phyloP scores from a whole-genome alignment of 441 rosid genomes.

The Erodium texanum region DNA sequence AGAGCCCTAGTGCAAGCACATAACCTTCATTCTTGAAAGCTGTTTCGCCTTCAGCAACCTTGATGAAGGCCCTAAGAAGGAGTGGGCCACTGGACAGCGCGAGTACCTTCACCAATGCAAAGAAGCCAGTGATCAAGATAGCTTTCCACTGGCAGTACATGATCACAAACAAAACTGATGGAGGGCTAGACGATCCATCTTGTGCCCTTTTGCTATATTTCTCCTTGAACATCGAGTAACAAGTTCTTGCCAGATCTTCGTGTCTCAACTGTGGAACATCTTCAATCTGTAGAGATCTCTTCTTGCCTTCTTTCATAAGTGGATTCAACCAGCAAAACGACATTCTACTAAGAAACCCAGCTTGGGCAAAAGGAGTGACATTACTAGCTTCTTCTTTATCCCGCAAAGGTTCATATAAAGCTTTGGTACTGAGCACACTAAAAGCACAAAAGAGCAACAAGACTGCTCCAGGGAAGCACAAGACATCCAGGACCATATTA shows the following conservation, averaged over 20 bases:
- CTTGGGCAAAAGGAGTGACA: constrained; percentile 35
- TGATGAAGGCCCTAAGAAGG: constrained; percentile 36
- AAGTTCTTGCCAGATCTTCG: constrained; percentile 31
- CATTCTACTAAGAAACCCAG: constrained; percentile 34
- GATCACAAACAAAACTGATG: constrained; percentile 24
- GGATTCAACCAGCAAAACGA: constrained; percentile 58
- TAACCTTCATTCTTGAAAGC: constrained; percentile 32
- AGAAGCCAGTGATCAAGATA: constrained; percentile 36
- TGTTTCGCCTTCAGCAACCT: constrained; percentile 29
- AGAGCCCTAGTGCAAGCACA: constrained; percentile 25
- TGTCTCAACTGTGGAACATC: constrained; percentile 34
- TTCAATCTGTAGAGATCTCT: constrained; percentile 28
- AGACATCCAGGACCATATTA: constrained; percentile 19
- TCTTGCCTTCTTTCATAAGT: constrained; percentile 39
- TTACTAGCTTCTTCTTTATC: constrained; percentile 13
- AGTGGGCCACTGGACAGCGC: constrained; percentile 37
- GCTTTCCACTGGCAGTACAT: constrained; percentile 31
- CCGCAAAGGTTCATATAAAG: not conserved
- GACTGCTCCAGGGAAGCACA: constrained; percentile 28
- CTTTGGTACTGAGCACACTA: constrained; percentile 6
- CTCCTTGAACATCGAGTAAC: constrained; percentile 30
- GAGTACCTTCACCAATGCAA: constrained; percentile 40
- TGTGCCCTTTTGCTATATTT: constrained; percentile 16
- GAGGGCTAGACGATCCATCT: not conserved
- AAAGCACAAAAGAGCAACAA: constrained; percentile 21